Conservation (phyloP, 352 stramenopile species). For the Phytophthora sp. region DNA sequence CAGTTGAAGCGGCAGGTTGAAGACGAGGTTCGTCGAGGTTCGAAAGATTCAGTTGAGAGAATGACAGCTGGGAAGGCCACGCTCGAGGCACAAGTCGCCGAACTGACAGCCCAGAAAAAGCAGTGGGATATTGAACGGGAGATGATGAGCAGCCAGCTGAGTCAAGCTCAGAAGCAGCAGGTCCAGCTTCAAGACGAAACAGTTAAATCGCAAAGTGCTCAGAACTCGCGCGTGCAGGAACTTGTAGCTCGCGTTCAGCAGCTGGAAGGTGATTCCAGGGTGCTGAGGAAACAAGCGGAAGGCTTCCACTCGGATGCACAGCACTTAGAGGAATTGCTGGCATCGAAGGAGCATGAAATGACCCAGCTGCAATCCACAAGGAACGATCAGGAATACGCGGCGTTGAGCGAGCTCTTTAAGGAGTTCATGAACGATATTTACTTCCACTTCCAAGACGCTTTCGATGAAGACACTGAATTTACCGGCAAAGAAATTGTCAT, state of each 20-base stretch:
- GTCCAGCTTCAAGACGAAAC: constrained; percentile 70
- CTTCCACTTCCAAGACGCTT: constrained; percentile 86
- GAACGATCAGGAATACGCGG: constrained; percentile 60
- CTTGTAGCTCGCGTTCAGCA: constrained; percentile 61
- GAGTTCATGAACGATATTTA: constrained; percentile 91
- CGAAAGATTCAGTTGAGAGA: constrained; percentile 50
- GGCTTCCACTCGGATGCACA: constrained; percentile 43
- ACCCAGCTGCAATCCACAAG: constrained; percentile 48
- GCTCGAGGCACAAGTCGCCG: constrained; percentile 52
- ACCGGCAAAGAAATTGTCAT: constrained; percentile 85
- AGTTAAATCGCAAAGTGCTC: constrained; percentile 45
- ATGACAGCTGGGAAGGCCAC: constrained; percentile 51
- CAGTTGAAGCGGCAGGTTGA: constrained; percentile 64
- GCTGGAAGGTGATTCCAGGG: constrained; percentile 41
- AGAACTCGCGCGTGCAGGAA: constrained; percentile 58
- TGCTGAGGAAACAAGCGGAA: constrained; percentile 58
- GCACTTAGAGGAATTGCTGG: constrained; percentile 58
- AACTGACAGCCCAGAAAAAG: constrained; percentile 50
- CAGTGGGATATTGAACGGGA: constrained; percentile 64
- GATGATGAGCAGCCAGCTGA: constrained; percentile 52
- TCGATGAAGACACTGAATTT: constrained; percentile 85
- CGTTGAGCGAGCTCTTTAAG: constrained; percentile 75
- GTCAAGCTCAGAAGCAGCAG: constrained; percentile 53
- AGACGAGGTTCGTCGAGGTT: constrained; percentile 64
- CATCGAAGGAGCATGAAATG: constrained; percentile 58